phyloP scores from a whole-genome alignment of 192 early-diverging fungal genomes.

The Coemansia sp. region DNA sequence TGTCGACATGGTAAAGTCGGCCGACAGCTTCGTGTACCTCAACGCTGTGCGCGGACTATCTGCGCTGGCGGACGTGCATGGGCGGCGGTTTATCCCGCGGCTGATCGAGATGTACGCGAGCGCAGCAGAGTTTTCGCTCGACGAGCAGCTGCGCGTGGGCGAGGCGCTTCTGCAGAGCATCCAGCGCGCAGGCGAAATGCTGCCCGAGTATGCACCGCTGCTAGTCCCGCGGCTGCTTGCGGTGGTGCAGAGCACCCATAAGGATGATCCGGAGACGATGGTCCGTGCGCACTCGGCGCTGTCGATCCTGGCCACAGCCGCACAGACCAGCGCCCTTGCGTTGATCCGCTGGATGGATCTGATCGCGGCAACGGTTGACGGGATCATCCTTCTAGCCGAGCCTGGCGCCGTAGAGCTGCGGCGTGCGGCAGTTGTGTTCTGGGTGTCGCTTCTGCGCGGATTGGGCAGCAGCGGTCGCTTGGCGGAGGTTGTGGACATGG shows the following conservation, averaged over 20 bases:
- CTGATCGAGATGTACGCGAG: conserved; percentile 69
- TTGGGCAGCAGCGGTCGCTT: conserved; percentile 59
- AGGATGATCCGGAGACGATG: background rate
- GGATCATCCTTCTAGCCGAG: conserved; percentile 56
- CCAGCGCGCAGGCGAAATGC: conserved; percentile 74
- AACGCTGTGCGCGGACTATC: conserved; percentile 88
- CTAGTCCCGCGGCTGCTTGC: conserved; percentile 40
- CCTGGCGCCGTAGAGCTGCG: conserved; percentile 43
- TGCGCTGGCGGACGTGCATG: conserved; percentile 79
- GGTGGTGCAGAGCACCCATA: conserved; percentile 25
- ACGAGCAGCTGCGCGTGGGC: conserved; percentile 78
- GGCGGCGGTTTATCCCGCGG: conserved; percentile 64
- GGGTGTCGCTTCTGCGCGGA: conserved; percentile 71
- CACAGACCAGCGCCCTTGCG: conserved; percentile 70
- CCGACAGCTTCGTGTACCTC: conserved; percentile 91
- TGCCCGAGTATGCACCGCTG: conserved; percentile 64
- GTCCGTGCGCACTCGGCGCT: conserved; percentile 61
- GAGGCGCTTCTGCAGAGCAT: conserved; percentile 88
- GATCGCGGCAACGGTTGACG: conserved; percentile 67
- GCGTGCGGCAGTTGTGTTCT: conserved; percentile 69
- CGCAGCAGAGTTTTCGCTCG: conserved; percentile 47
- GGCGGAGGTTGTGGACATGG: conserved; percentile 58
- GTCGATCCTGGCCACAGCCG: conserved; percentile 65
- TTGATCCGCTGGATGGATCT: conserved; percentile 67
- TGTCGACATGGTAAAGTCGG: conserved; percentile 71